Base-by-base conservation (phyloP, 2,329 filamentous ascomycete species). In the Scedosporium minutisporum region DNA sequence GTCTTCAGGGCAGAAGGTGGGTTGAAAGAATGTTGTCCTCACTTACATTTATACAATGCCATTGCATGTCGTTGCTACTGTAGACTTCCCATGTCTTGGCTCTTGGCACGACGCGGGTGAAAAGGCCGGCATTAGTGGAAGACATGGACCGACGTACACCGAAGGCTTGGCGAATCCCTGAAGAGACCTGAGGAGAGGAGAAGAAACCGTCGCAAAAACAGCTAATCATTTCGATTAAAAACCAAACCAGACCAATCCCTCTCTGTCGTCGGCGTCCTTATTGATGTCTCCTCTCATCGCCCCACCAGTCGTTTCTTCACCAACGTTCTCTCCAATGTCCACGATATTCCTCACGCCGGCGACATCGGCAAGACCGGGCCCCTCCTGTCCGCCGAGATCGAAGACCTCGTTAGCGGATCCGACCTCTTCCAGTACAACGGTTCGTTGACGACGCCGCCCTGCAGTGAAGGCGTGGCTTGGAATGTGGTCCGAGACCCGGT, bases 391-490 rank as follows among this genome's bases (percentile, higher is more conserved):
- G 67, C 68, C 38, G 72, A 72, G 58, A 69, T 83, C 0, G 69
- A 73, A 33, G 57, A 66, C 7, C 69, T 73, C 46, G 68, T 82
- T 57, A 61, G 70, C 2, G 71, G 74, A 25, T 68, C 68, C 2
- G 48, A 73, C 4, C 71, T 82, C 62, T 78, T 76, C 67, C 76
- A 77, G 63, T 87, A 87, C 74, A 70, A 72, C 12, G 85, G 85
- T 21, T 85, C 82, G 18, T 75, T 87, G 57, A 87, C 85, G 48
- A 87, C 84, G 0, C 85, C 85, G 21, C 85, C 85, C 3, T 87
- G 85, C 73, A 76, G 76, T 16, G 83, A 87, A 71, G 79, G 79
- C 27, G 74, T 87, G 23, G 74, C 71, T 9, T 86, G 83, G 76
- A 72, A 83, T 58, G 72, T 85, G 51, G 79, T 78, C 65, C 73